Evolutionary conservation across 495 filamentous ascomycete species (phyloP).

Genomic region (Podospora anserina): DNA sequence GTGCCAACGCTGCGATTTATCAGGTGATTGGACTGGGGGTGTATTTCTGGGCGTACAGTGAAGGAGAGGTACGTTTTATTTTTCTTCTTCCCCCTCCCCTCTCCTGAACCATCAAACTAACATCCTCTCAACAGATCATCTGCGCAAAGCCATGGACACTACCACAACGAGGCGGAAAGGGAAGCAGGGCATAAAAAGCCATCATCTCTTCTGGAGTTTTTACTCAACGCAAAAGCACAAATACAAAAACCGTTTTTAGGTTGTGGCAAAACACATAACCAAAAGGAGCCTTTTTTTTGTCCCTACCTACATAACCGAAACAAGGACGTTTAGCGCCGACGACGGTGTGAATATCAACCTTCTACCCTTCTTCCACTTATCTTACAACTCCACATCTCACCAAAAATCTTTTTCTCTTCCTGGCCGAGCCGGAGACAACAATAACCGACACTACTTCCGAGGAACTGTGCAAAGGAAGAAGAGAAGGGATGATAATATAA

Average conservation of each 20-base stretch:
- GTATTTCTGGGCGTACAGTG: constrained; percentile 96
- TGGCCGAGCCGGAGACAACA: too few relatives aligned
- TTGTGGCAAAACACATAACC: background rate
- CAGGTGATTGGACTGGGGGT: constrained; percentile 82
- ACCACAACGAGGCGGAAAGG: constrained; percentile 40
- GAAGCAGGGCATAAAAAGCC: constrained; percentile 32
- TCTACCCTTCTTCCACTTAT: too few relatives aligned
- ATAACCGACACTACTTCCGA: too few relatives aligned
- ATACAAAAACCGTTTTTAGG: background rate
- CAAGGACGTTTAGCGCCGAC: too few relatives aligned
- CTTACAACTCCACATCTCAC: too few relatives aligned
- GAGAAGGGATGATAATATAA: too few relatives aligned
- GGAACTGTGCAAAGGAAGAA: too few relatives aligned
- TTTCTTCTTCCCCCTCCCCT: background rate
- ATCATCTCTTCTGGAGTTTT: background rate
- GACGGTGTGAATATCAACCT: too few relatives aligned
- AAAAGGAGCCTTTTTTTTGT: background rate
- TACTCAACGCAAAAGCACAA: background rate
- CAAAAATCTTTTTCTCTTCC: too few relatives aligned
- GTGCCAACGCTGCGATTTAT: constrained; percentile 86
- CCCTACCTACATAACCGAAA: too few relatives aligned
- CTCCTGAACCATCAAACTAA: background rate
- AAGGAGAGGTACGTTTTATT: constrained; percentile 76
- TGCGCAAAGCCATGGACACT: constrained; percentile 53
- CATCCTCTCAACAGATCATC: constrained; percentile 38